These are phyloP conservation scores for Neophaeococcomyces mojaviensis DNA, from an alignment of 2,329 filamentous ascomycete genomes.

Conservation along the genomic window DNA sequence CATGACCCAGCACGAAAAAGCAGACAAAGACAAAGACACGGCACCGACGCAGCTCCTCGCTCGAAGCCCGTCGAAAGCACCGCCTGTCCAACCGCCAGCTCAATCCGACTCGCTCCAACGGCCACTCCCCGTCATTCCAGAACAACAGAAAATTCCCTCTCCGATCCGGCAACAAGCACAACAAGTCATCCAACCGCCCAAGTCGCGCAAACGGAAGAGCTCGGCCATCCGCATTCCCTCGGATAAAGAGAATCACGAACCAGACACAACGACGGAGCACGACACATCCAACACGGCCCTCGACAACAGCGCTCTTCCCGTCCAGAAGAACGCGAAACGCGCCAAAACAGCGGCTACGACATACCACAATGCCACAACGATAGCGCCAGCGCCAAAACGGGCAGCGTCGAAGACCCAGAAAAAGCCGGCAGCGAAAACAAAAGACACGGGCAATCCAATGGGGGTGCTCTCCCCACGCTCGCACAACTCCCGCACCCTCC, in stretches of 20 bases:
- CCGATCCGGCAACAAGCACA: background rate
- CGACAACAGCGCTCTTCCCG: conserved; percentile 43
- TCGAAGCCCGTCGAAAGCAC: background rate
- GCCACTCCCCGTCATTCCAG: conserved; percentile 26
- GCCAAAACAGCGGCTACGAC: conserved; percentile 41
- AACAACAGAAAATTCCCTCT: conserved; percentile 16
- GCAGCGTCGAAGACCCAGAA: conserved; percentile 28
- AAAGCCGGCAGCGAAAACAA: conserved; percentile 25
- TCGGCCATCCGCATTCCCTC: conserved; percentile 26
- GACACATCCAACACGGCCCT: conserved; percentile 23
- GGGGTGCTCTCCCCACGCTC: conserved; percentile 74
- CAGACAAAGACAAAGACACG: conserved; percentile 38
- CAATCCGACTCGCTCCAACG: conserved; percentile 22
- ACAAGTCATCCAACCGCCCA: conserved; percentile 8
- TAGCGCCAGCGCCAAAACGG: conserved; percentile 29
- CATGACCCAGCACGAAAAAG: conserved; percentile 23
- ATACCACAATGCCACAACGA: conserved; percentile 30
- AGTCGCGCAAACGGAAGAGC: conserved; percentile 25
- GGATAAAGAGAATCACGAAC: conserved; percentile 66
- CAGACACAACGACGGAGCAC: background rate
- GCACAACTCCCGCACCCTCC: conserved; percentile 65
- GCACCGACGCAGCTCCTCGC: conserved; percentile 23
- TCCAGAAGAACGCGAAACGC: conserved; percentile 58
- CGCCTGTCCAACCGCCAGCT: conserved; percentile 8
- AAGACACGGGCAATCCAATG: conserved; percentile 32